Conservation (phyloP, 345 rosid species). For the Hevea brasiliensis region DNA sequence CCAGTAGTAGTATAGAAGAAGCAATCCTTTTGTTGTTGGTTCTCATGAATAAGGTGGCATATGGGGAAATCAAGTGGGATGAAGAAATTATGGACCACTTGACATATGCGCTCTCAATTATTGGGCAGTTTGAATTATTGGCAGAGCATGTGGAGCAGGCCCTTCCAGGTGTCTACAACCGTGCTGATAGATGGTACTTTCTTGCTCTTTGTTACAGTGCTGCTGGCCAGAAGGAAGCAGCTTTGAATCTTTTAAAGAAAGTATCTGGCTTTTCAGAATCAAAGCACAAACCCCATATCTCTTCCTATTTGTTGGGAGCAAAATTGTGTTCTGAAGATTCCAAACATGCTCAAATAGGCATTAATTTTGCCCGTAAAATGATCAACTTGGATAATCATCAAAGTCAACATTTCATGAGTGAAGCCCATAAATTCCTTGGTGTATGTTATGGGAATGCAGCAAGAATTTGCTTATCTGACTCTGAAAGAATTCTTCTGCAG, state of each 20-base stretch:
- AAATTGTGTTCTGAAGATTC: slow-evolving; percentile 70
- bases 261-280: slow-evolving; percentile 69
- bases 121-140: slow-evolving; percentile 63
- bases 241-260: slow-evolving; percentile 71
- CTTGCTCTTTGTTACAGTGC: slow-evolving; percentile 89
- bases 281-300: slow-evolving; percentile 48
- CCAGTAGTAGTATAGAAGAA: slow-evolving; percentile 67
- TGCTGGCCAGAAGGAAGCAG: slow-evolving; percentile 63
- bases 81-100: slow-evolving; percentile 80
- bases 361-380: slow-evolving; percentile 54
- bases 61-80: slow-evolving; percentile 77
- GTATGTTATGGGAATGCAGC: slow-evolving; percentile 81
- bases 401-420: slow-evolving; percentile 51
- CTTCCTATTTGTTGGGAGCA: slow-evolving; percentile 74
- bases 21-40: slow-evolving; percentile 72
- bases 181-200: slow-evolving; percentile 84
- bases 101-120: slow-evolving; percentile 69
- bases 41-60: slow-evolving; percentile 66
- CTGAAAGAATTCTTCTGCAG: slow-evolving; percentile 60
- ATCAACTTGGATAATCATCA: slow-evolving; percentile 37
- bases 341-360: slow-evolving; percentile 61
- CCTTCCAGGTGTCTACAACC: slow-evolving; percentile 64
- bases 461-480: slow-evolving; percentile 65
- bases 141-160: slow-evolving; percentile 73
- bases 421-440: slow-evolving; percentile 79